These are phyloP conservation scores for Hypoxylon subgilvum DNA, from an alignment of 495 filamentous ascomycete genomes.

Conservation along the genomic window DNA sequence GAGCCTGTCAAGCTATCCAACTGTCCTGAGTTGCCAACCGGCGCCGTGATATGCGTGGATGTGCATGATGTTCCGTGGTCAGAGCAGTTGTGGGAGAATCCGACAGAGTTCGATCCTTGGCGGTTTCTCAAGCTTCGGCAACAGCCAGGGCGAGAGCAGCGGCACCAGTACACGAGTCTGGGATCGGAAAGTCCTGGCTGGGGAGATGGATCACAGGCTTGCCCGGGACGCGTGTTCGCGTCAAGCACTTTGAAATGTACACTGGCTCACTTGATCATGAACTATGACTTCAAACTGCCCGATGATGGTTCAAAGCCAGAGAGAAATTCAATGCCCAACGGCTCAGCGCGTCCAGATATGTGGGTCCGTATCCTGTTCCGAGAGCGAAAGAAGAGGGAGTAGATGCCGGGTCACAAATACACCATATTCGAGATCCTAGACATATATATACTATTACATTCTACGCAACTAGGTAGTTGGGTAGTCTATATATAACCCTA, in stretches of 20 bases:
- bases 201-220: slow-evolving; percentile 41
- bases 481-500: too few relatives aligned
- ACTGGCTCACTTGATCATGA: slow-evolving; percentile 42
- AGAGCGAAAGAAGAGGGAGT: too few relatives aligned
- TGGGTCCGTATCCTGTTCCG: too few relatives aligned
- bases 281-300: slow-evolving; percentile 49
- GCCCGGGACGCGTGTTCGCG: slow-evolving; percentile 50
- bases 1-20: slow-evolving; percentile 14
- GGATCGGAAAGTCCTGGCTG: slow-evolving; percentile 39
- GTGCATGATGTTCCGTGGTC: slow-evolving; percentile 1
- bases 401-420: too few relatives aligned
- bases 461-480: too few relatives aligned
- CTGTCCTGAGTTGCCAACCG: slow-evolving; percentile 12
- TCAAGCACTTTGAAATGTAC: slow-evolving; percentile 47
- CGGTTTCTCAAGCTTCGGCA: slow-evolving; percentile 35
- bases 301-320: not conserved
- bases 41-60: slow-evolving; percentile 1
- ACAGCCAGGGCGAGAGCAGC: slow-evolving; percentile 40
- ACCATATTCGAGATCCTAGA: too few relatives aligned
- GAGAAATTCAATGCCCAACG: not conserved
- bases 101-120: slow-evolving; percentile 17
- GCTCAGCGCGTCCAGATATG: too few relatives aligned
- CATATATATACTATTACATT: too few relatives aligned
- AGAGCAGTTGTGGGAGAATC: slow-evolving; percentile 9
- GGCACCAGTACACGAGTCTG: slow-evolving; percentile 37